Conservation (phyloP, 2,329 filamentous ascomycete species). For the Cladophialophora bantiana region DNA sequence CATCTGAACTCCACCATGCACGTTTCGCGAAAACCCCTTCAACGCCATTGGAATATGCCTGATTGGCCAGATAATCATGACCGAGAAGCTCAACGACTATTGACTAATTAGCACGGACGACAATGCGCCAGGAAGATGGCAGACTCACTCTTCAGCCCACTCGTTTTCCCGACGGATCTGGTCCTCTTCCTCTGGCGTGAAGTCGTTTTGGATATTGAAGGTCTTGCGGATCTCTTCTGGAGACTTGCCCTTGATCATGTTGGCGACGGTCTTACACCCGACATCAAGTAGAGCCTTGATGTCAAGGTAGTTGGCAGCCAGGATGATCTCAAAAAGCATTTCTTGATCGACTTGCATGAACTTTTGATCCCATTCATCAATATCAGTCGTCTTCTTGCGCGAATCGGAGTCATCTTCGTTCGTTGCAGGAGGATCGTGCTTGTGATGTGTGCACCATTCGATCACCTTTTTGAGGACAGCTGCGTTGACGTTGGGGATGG, state of each 20-base stretch:
- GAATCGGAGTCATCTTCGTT: conserved; percentile 91
- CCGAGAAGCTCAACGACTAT: conserved; percentile 36
- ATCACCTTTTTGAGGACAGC: conserved; percentile 93
- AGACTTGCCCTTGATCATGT: conserved; percentile 99
- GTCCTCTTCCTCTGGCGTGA: conserved; percentile 98
- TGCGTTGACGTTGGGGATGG: conserved; percentile 90
- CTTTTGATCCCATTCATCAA: conserved; percentile 99
- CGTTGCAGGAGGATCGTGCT: conserved; percentile 80
- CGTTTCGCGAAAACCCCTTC: conserved; percentile 13
- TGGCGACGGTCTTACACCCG: conserved; percentile 98
- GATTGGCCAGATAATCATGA: conserved; percentile 22
- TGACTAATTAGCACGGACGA: conserved; percentile 10
- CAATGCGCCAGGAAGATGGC: not conserved
- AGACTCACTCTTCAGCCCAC: conserved; percentile 78
- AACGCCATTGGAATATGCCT: conserved; percentile 2
- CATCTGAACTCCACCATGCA: not conserved
- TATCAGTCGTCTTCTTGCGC: conserved; percentile 98
- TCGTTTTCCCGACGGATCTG: conserved; percentile 93
- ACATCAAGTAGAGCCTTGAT: conserved; percentile 98
- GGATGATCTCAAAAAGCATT: conserved; percentile 99
- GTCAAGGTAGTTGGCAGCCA: conserved; percentile 97
- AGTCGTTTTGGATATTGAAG: conserved; percentile 99
- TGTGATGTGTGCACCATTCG: conserved; percentile 97
- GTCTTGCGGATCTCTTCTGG: conserved; percentile 99
- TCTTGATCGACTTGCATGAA: conserved; percentile 99